Evolutionary conservation across 768 basidiomycete genomes (phyloP), one percentile per base, ranked within the genome.

Genomic region (Pleurotus pulmonarius): DNA sequence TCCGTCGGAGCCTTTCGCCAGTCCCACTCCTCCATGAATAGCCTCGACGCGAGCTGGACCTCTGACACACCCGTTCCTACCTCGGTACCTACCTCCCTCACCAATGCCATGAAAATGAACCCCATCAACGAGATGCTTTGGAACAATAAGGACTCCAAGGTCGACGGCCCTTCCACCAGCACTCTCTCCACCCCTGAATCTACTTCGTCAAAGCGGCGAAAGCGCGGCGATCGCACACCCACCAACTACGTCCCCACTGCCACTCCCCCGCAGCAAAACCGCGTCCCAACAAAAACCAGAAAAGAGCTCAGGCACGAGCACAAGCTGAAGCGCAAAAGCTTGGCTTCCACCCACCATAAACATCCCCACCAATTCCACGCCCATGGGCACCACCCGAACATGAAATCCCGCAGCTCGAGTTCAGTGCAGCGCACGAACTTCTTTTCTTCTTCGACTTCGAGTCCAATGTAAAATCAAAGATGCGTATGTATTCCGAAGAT

Each of bases 1-100:
- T 84, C 88, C 5, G 83, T 90, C 57, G 79, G 79, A 53, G 84
- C 88, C 11, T 90, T 90, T 75, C 81, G 87, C 26, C 81, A 86
- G 46, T 85, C 83, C 5, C 76, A 83, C 41, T 75, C 75, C 56
- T 65, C 62, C 15, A 63, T 52, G 22, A 63, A 61, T 40, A 60
- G 53, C 29, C 37, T 45, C 16, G 59, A 65, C 3, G 54, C 45
- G 49, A 69, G 71, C 7, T 76, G 74, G 69, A 69, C 64, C 11
- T 75, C 76, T 5, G 75, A 76, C 48, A 66, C 67, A 15, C 41
- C 57, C 34, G 45, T 76, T 60, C 75, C 74, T 37, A 79, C 73
- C 59, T 29, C 26, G 29, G 26, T 34, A n/a, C 22, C 51, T 20
- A 24, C 11, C 39, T 40, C 51, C 18, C 24, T 40, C 39, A 53